Evolutionary conservation across 2,329 filamentous ascomycete species (phyloP), one percentile per base, ranked within the genome.

Genomic region (Xylariaceae sp.): DNA sequence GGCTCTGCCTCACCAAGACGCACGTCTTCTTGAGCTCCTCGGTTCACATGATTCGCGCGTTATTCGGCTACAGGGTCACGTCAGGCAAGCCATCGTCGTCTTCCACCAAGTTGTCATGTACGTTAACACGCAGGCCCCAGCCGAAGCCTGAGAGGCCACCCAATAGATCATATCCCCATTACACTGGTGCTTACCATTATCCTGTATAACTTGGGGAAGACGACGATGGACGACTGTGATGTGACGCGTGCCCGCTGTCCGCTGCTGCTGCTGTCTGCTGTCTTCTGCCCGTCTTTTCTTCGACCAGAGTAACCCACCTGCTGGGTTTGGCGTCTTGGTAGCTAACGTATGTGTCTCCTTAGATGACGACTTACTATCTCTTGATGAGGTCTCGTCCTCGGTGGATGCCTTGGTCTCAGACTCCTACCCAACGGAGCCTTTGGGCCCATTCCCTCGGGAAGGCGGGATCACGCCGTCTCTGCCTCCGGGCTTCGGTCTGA

Each of bases 61-160:
- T 38, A 41, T 44, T 46, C 45, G 33, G 33, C 47, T 45, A 31
- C 42, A 58, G 51, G 59, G 57, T 63, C 59, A 68, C 61, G 63
- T 66, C 69, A 75, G 72, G 72, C 74, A 75, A 72, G 73, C 74
- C 71, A 77, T 77, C 75, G 76, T 79, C 75, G 73, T 79, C 75
- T 77, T 80, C 74, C 68, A 70, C 65, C 61, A 63, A 57, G 55
- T 61, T 61, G 61, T 64, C 60, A 75, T 80, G 77, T 80, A 80
- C 68, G 75, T 79, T 80, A 80, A 78, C 65, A 59, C 53, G 51
- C 50, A 50, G 53, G 57, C 57, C 60, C 57, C 53, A 15, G 55
- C 55, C 52, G 54, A 50, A 37, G 41, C 42, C 41, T 40, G 41
- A 43, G 43, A 60, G 59, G 59, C 59, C 61, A 59, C 61, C 59